Evolutionary conservation across 2,329 filamentous ascomycete species (phyloP).

Genomic region (Aspergillus hortae): DNA sequence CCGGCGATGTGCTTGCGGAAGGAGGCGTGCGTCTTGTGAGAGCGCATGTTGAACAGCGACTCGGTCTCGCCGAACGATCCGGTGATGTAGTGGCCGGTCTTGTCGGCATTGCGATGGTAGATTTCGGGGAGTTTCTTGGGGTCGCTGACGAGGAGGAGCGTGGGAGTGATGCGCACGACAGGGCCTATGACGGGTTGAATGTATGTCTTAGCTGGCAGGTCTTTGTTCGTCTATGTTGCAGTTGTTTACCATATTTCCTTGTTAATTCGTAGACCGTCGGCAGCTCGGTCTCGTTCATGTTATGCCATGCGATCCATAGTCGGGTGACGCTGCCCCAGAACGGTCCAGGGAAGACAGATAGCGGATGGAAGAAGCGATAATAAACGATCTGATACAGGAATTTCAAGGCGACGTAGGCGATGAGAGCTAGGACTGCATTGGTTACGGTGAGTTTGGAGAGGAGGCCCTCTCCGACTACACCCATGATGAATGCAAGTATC

Average conservation of each 20-base stretch:
- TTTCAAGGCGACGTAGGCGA: slow-evolving; percentile 22
- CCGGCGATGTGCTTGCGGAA: slow-evolving; percentile 55
- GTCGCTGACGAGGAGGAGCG: slow-evolving; percentile 52
- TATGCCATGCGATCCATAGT: slow-evolving; percentile 54
- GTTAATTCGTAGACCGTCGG: slow-evolving; percentile 42
- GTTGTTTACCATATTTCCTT: slow-evolving; percentile 46
- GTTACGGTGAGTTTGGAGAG: slow-evolving; percentile 26
- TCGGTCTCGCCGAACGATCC: slow-evolving; percentile 56
- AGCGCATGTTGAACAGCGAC: slow-evolving; percentile 57
- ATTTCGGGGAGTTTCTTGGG: slow-evolving; percentile 54
- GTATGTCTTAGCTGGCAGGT: not conserved
- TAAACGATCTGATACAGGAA: slow-evolving; percentile 37
- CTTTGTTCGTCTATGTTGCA: not conserved
- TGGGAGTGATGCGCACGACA: slow-evolving; percentile 52
- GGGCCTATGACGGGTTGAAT: slow-evolving; percentile 36
- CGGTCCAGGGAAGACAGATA: slow-evolving; percentile 52
- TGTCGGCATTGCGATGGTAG: slow-evolving; percentile 55
- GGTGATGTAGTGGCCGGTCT: slow-evolving; percentile 58
- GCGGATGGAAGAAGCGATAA: slow-evolving; percentile 50
- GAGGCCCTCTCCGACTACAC: slow-evolving; percentile 17
- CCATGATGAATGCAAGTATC: slow-evolving; percentile 17
- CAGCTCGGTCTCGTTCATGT: slow-evolving; percentile 46
- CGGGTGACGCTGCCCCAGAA: slow-evolving; percentile 55
- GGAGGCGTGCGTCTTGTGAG: slow-evolving; percentile 48
- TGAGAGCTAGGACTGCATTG: slow-evolving; percentile 18